A percentile compares a stretch with the other conserved stretches of the same genome.
Evolutionary conservation across 2,329 filamentous ascomycete species (phyloP).

Genomic region (Pseudogymnoascus sp.): DNA sequence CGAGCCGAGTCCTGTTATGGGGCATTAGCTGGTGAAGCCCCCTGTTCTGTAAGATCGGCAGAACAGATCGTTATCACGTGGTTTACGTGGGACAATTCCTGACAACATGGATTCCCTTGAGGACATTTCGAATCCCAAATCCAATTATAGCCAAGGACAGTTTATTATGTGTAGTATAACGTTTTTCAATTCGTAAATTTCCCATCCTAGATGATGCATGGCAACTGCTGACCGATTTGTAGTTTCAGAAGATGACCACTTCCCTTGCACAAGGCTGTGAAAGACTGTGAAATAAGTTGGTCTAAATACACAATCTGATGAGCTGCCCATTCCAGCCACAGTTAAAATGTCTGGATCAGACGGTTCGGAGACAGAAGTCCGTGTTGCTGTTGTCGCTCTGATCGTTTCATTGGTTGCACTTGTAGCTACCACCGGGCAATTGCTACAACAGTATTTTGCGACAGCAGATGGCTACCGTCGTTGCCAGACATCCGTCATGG

Average conservation of each 20-base stretch:
- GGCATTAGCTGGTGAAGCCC: not conserved
- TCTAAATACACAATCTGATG: not conserved
- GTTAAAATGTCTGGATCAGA: not conserved
- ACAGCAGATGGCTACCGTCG: slow-evolving; percentile 33
- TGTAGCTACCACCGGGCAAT: slow-evolving; percentile 25
- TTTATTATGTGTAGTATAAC: not conserved
- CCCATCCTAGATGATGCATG: not conserved
- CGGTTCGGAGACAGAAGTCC: not conserved
- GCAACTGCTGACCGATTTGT: not conserved
- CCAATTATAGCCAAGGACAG: not conserved
- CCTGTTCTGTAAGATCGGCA: not conserved
- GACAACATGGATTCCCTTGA: not conserved
- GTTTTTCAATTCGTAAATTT: not conserved
- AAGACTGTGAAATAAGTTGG: not conserved
- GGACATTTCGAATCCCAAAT: no score
- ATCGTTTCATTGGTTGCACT: slow-evolving; percentile 31
- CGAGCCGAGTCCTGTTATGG: not conserved
- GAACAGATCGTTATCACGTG: not conserved
- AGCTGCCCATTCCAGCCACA: not conserved
- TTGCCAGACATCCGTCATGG: slow-evolving; percentile 31
- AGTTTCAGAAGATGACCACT: not conserved
- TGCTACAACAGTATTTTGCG: slow-evolving; percentile 33
- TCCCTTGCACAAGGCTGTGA: not conserved
- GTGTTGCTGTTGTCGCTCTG: slow-evolving; percentile 26
- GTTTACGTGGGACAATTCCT: not conserved